Evolutionary conservation across 306 rosid genomes (phyloP), one percentile per base, ranked within the genome.

Genomic region (Hippophae tibetana): DNA sequence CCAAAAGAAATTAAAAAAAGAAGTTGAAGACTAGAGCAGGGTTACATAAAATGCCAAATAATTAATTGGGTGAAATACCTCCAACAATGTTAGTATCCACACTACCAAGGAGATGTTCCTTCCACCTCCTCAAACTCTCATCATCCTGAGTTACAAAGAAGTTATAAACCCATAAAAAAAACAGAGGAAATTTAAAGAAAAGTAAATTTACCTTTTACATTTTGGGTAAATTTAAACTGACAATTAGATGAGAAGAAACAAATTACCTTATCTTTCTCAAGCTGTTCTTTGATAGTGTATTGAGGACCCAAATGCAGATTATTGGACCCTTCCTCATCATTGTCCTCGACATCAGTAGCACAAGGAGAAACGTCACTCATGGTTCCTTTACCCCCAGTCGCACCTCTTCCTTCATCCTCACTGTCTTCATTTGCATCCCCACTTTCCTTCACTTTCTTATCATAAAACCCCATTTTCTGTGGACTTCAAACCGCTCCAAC

Each of bases 71-170:
- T 43, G 18, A 50, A 13, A 23, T 72, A 78, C 83, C 83, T 66
- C 79, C 83, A 64, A 58, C 74, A 67, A 26, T 78, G 65, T 78
- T 80, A 43, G 70, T 66, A 78, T 78, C 77, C 65, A 78, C 80
- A 64, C 66, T 52, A 14, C 83, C 83, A 55, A 78, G 80, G 64
- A 78, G 83, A 63, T 78, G 83, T 31, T 78, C 83, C 69, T 78
- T 78, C 83, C 83, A 78, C 76, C 80, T 78, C 72, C 83, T 78
- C 67, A 78, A 63, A 54, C 83, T 78, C 67, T 78, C 83, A 67
- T 78, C 83, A 63, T 78, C 83, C 80, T 78, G 38, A 31, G 38
- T 61, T 31, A 51, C 9, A 44, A 10, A 54, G 52, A 57, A 57
- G 41, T 52, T 2, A 4, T 31, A 0, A 51, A 23, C 56, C n/a